Percentiles rank a stretch among this genome's conserved stretches.
Conservation (phyloP, 345 rosid species). For the Brassica rapa region DNA sequence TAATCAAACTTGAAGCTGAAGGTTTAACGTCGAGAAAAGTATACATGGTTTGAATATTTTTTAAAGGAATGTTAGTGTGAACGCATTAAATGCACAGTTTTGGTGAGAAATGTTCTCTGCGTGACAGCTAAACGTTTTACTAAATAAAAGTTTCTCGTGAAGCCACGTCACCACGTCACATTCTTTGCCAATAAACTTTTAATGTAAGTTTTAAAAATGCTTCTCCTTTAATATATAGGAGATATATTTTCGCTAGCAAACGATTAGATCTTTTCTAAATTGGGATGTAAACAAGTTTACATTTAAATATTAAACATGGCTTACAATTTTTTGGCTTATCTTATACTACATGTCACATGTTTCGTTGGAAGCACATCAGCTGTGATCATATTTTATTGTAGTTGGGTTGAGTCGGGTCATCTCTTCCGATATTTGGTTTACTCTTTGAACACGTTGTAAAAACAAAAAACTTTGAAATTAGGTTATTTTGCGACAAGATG, state of each 20-base stretch:
- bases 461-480: neutral
- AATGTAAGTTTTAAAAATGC: too few relatives aligned
- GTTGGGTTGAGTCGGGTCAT: neutral
- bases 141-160: too few relatives aligned
- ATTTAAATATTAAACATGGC: neutral
- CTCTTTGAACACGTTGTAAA: neutral
- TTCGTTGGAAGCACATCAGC: neutral
- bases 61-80: too few relatives aligned
- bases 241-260: neutral
- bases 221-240: too few relatives aligned
- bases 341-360: conserved; percentile 1
- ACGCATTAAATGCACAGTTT: too few relatives aligned
- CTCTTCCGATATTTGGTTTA: neutral
- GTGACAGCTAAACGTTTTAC: too few relatives aligned
- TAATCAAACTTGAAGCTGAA: too few relatives aligned
- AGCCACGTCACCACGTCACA: too few relatives aligned
- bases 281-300: neutral
- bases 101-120: too few relatives aligned
- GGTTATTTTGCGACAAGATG: neutral
- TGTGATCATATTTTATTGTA: neutral
- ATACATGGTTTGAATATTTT: too few relatives aligned
- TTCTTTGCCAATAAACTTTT: too few relatives aligned
- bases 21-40: too few relatives aligned
- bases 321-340: neutral
- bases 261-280: neutral